Conservation (phyloP, 257 asterid species). For the Solanum piurae region DNA sequence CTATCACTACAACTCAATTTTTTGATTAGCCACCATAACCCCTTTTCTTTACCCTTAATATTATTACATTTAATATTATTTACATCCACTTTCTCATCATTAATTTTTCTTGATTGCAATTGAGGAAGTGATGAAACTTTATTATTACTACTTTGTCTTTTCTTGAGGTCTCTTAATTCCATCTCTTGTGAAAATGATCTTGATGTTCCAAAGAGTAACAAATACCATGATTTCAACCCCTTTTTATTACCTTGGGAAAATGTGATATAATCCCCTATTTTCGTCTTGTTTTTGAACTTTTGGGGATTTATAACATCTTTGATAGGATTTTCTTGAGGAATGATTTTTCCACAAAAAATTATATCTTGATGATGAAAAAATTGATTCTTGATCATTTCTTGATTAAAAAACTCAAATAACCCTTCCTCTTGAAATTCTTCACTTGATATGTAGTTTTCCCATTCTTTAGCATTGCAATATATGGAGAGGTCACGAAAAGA, state of each 20-base stretch:
- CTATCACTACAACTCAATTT: background rate
- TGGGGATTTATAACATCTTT: background rate
- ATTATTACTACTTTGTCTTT: background rate
- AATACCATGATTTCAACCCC: background rate
- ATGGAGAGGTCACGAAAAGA: background rate
- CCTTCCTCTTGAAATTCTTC: background rate
- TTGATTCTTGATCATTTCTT: background rate
- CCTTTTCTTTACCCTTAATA: background rate
- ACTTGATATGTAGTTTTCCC: background rate
- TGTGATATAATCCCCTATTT: background rate
- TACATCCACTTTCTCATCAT: background rate
- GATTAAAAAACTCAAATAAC: background rate
- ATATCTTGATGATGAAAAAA: background rate
- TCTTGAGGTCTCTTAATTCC: background rate
- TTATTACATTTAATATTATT: background rate
- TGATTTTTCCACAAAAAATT: background rate
- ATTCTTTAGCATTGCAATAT: background rate
- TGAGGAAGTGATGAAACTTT: background rate
- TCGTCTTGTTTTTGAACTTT: background rate
- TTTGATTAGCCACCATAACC: background rate
- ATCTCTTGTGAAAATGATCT: background rate
- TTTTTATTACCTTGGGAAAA: background rate
- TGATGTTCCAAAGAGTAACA: background rate
- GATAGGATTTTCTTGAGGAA: background rate
- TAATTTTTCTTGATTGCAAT: background rate